Percentiles rank a stretch among this genome's conserved stretches.
Evolutionary conservation across 2,329 filamentous ascomycete genomes (phyloP).

Genomic region (Pyricularia grisea): DNA sequence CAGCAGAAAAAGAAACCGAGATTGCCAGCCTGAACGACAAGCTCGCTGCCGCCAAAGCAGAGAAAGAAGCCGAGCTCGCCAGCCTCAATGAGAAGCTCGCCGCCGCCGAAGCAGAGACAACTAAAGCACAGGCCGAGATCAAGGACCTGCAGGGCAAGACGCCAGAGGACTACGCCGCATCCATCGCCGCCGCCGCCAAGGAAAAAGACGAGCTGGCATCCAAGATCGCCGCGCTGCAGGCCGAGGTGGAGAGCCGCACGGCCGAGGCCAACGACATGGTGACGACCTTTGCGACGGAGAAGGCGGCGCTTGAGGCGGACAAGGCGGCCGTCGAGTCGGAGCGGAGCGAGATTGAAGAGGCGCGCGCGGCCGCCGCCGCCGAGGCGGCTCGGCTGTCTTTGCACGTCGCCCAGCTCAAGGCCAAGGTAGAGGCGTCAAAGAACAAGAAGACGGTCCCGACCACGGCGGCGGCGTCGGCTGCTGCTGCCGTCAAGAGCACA

Average conservation of each 20-base stretch:
- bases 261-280: constrained; percentile 3
- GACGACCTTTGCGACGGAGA: background rate
- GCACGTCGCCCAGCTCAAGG: constrained; percentile 6
- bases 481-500: constrained; percentile 9
- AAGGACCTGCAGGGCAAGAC: background rate
- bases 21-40: background rate
- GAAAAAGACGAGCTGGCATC: background rate
- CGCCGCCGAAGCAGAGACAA: background rate
- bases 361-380: constrained; percentile 2
- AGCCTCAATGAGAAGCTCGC: constrained; percentile 1
- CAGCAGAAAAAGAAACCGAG: background rate
- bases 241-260: background rate
- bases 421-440: background rate
- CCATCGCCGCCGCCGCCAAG: background rate
- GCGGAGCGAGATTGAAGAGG: background rate
- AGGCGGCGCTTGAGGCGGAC: constrained; percentile 3
- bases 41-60: background rate
- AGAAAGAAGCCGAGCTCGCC: background rate
- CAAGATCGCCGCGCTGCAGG: background rate
- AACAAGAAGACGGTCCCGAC: constrained; percentile 6
- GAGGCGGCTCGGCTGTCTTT: constrained; percentile 8
- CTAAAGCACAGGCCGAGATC: background rate
- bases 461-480: constrained; percentile 7
- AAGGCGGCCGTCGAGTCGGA: constrained; percentile 2
- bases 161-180: background rate